Base-by-base conservation (phyloP, 2,329 filamentous ascomycete genomes). In the Colletotrichum lentis region DNA sequence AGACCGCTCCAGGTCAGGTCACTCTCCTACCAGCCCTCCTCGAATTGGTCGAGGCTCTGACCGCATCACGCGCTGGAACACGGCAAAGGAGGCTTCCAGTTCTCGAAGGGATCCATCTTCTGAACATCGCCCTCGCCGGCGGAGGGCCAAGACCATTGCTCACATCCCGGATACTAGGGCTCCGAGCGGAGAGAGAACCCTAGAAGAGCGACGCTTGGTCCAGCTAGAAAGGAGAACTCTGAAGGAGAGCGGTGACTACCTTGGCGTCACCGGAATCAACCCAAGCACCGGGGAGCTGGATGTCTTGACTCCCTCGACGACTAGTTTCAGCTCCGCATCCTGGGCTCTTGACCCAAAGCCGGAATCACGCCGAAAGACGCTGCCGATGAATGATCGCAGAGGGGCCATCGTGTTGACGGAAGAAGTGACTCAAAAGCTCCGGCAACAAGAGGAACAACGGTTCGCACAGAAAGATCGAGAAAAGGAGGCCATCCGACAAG, bases 211-310 rank as follows among this genome's bases (percentile, higher is more conserved):
- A 24, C 63, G 57, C 5, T 27, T 78, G 52, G 69, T 74, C 44
- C 75, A 78, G 2, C 71, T 72, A 7, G 76, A 80, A 43, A 80
- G 85, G 6, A 79, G 80, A 52, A 80, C 74, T 47, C 77, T 88
- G 62, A 85, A 83, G 69, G 80, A 83, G 62, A 86, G 84, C 62
- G 85, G 85, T 5, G 86, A 89, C 73, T 89, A 83, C 72, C 80
- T 89, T 0, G 86, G 86, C 2, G 84, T 88, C 1, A 85, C 87
- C 66, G 86, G 86, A 3, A 79, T 85, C 61, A 88, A 89, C 72
- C 86, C 86, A 0, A 77, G 80, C 49, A 88, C 87, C 0, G 85
- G 87, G 5, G 78, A 83, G 69, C 81, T 83, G 56, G 83, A 87
- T 65, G 75, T 84, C 16, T 76, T 86, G 44, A 85, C 83, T 4